Percentiles rank a stretch among this genome's conserved stretches.
phyloP scores from a whole-genome alignment of 192 early-diverging fungal genomes.

The Martensiomyces pterosporus region DNA sequence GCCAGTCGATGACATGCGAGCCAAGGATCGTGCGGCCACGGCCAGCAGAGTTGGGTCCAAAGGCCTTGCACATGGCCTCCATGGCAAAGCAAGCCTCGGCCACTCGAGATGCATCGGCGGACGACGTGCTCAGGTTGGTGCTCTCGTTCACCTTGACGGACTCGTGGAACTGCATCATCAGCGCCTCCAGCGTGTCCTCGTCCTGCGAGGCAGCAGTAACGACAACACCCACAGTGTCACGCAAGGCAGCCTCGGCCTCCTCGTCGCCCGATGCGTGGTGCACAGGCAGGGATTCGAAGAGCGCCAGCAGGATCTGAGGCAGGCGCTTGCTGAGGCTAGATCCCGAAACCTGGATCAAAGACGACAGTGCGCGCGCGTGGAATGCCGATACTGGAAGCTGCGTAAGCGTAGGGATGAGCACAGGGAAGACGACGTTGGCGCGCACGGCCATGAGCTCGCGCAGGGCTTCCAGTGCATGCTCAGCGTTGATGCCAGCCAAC shows the following conservation, averaged over 20 bases:
- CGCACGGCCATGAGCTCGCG: constrained; percentile 98
- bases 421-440: constrained; percentile 97
- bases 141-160: constrained; percentile 56
- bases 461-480: constrained; percentile 86
- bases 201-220: constrained; percentile 69
- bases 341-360: constrained; percentile 89
- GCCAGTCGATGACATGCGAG: constrained; percentile 74
- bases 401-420: constrained; percentile 94
- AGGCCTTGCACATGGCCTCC: constrained; percentile 35
- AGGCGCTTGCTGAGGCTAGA: constrained; percentile 72
- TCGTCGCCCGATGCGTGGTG: constrained; percentile 54
- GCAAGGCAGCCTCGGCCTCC: constrained; percentile 61
- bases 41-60: constrained; percentile 32
- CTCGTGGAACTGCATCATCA: constrained; percentile 79
- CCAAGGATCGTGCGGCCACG: constrained; percentile 49
- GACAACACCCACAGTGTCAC: constrained; percentile 68
- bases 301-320: constrained; percentile 70
- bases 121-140: constrained; percentile 11
- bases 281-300: constrained; percentile 73
- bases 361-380: constrained; percentile 85
- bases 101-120: constrained; percentile 26
- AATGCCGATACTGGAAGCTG: constrained; percentile 81
- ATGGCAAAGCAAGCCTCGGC: constrained; percentile 44
- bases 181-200: constrained; percentile 72
- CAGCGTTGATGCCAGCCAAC: constrained; percentile 28